These are phyloP conservation scores for Coemansia sp. DNA, from an alignment of 192 early-diverging fungal species.

Conservation along the genomic window DNA sequence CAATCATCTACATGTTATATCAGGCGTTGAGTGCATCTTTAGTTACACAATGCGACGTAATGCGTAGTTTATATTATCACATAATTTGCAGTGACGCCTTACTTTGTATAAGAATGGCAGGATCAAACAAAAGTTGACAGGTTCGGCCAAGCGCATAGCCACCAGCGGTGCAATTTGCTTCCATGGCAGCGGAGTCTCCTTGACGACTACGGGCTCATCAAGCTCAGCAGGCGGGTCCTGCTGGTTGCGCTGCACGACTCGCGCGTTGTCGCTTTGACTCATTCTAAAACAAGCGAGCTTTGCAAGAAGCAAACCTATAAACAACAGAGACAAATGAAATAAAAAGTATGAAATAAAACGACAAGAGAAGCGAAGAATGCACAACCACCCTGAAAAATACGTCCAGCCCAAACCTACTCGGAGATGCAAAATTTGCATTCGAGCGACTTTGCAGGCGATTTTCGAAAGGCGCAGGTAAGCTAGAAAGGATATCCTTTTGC, in stretches of 20 bases:
- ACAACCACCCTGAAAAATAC: not conserved
- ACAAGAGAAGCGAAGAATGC: not conserved
- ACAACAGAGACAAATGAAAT: not conserved
- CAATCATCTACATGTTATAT: slow-evolving; percentile 18
- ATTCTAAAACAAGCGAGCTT: not conserved
- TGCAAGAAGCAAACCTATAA: no score
- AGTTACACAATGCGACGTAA: no score
- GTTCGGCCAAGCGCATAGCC: slow-evolving; percentile 60
- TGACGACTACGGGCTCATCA: not conserved
- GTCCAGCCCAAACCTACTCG: no score
- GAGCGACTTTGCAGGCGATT: not conserved
- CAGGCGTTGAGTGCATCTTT: not conserved
- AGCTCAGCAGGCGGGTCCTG: not conserved
- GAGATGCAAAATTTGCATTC: not conserved
- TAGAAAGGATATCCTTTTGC: not conserved
- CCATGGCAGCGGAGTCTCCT: slow-evolving; percentile 52
- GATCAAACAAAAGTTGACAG: slow-evolving; percentile 72
- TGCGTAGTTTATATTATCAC: no score
- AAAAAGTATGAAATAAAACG: not conserved
- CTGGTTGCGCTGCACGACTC: no score
- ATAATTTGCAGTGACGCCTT: no score
- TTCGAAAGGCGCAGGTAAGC: not conserved
- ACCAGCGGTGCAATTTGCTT: slow-evolving; percentile 27
- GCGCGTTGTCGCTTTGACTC: not conserved
- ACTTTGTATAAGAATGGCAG: slow-evolving; percentile 57